Base-by-base conservation (phyloP, 78 protist species). In the Emiliania huxleyi region DNA sequence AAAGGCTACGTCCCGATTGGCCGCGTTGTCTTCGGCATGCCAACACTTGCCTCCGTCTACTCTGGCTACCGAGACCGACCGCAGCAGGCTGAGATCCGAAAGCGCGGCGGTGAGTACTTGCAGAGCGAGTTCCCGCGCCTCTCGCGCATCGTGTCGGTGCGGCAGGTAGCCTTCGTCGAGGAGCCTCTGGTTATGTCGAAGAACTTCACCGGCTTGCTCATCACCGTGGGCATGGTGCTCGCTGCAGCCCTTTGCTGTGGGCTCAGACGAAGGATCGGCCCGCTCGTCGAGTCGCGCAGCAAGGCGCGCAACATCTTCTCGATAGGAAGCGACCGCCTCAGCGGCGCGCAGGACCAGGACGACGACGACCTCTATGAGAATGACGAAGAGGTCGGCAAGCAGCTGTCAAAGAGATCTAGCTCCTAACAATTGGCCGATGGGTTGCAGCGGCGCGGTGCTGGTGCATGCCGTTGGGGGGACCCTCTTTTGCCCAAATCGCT, bases 1-100 rank as follows among this genome's bases (percentile, higher is more conserved):
- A 40, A 81, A 69, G 94, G 91, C 4, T 69, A 84, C 55, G 87
- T 90, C 22, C 94, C 94, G 4, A 56, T 92, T 25, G 94, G 93
- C 29, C 38, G 87, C 0, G 85, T 91, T 69, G 69, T 55, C 29
- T 3, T 0, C 49, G 85, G 85, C n/a, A 35, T 77, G 46, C 35
- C n/a, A 1, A 22, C 44, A 23, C 46, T 77, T n/a, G 11, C 85
- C 23, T 6, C 48, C 29, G 46, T 77, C 33, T 77, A 77, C 85
- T 1, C 49, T 15, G 85, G 85, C 48, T 77, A 77, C 46, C 42
- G 85, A 29, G 85, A 77, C 46, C 44, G 85, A 19, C 85, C 85
- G 25, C 23, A 40, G 85, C 35, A 3, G 33, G 2, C 85, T 22
- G n/a, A 23, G 46, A 77, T 77, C 48, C 85, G 85, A 1, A 6